Evolutionary conservation across 805 yeast species (phyloP), one percentile per base, ranked within the genome.

Genomic region (Starmera pachycereana): DNA sequence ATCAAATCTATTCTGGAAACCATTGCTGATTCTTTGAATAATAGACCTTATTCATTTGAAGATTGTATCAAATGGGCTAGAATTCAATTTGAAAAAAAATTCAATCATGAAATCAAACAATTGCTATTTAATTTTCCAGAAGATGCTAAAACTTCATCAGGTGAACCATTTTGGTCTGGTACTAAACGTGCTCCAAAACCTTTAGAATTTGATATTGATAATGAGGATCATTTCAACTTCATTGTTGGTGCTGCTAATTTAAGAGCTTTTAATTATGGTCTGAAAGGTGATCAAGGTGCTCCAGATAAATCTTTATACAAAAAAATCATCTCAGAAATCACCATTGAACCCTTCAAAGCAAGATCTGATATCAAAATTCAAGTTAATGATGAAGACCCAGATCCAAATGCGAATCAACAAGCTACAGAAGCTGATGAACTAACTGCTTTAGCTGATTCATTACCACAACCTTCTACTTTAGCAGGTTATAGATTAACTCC

Each of bases 11-110:
- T 86, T 30, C 68, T 92, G 51, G 85, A 85, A 59, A 76, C 87
- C n/a, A 81, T 92, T 41, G 60, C 84, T 33, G 78, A 76, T 39
- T 76, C 84, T 44, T 78, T 92, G 51, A 73, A 74, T 47, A 72
- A 82, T 44, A 82, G 94, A 60, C 98, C 99, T 14, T 74, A 83
- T 52, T 75, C 79, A 4, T 92, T 90, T 57, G 96, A 88, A 51
- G 95, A 92, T 56, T 90, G 97, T 66, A 80, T 92, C 56, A 77
- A 72, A 53, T 92, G 99, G 99, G 96, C 97, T 2, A 78, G 97
- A 61, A 49, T 73, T 31, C 87, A 87, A 65, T 92, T 92, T 57
- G 96, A 90, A 65, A 69, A 68, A 52, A 86, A 86, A 63, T 92
- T 72, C 68, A 76, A 75, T 54, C 76, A 87, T 58, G 97, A 90